These are phyloP conservation scores for Tolypocladium tundrense DNA, from an alignment of 2,329 filamentous ascomycete species.

Conservation along the genomic window DNA sequence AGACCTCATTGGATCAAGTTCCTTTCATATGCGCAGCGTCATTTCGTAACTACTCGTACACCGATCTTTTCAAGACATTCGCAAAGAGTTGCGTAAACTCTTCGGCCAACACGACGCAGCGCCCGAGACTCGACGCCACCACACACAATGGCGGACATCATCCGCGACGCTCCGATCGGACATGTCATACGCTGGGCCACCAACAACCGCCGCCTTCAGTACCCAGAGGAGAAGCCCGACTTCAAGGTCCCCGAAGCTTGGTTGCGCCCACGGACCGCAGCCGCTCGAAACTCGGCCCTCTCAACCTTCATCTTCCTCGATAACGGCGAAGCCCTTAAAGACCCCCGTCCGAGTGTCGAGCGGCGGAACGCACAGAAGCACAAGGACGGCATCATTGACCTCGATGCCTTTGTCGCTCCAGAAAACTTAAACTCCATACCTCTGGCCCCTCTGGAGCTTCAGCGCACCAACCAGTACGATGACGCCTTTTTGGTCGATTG, in stretches of 20 bases:
- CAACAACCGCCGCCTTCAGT: slow-evolving; percentile 40
- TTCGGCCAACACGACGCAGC: not conserved
- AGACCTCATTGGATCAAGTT: not conserved
- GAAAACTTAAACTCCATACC: slow-evolving; percentile 28
- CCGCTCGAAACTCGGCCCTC: too few species aligned
- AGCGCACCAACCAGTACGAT: slow-evolving; percentile 29
- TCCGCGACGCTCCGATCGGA: slow-evolving; percentile 48
- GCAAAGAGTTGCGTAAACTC: not conserved
- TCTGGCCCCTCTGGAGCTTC: slow-evolving; percentile 26
- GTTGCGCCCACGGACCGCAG: slow-evolving; percentile 1
- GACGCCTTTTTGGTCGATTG: slow-evolving; percentile 42
- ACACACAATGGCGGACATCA: slow-evolving; percentile 15
- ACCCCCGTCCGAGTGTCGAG: not conserved
- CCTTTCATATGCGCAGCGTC: not conserved
- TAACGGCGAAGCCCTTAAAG: too few species aligned
- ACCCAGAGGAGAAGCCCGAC: slow-evolving; percentile 47
- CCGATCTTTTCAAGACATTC: not conserved
- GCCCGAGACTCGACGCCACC: not conserved
- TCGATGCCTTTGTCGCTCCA: slow-evolving; percentile 1
- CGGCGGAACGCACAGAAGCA: not conserved
- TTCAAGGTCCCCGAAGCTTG: slow-evolving; percentile 39
- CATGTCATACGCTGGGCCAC: slow-evolving; percentile 47
- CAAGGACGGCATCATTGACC: not conserved
- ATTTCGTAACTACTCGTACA: not conserved
- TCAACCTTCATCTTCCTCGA: too few species aligned